These are phyloP conservation scores for Brettanomyces nanus DNA, from an alignment of 805 yeast species.

Conservation along the genomic window DNA sequence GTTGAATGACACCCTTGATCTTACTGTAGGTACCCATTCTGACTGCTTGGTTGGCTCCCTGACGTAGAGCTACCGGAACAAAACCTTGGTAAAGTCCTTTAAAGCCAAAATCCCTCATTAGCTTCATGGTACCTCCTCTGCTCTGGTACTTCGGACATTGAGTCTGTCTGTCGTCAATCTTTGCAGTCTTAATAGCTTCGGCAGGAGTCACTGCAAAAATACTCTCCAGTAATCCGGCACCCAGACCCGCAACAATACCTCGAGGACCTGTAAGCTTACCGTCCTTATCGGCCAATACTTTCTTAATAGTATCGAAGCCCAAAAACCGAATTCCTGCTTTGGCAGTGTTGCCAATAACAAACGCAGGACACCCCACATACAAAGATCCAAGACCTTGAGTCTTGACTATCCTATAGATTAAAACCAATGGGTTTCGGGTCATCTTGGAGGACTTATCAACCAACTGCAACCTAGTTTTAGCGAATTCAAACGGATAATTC, in stretches of 20 bases:
- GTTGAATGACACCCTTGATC: constrained; percentile 72
- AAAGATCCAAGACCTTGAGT: constrained; percentile 72
- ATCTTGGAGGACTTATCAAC: constrained; percentile 55
- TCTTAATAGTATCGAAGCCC: constrained; percentile 85
- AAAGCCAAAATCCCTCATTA: constrained; percentile 72
- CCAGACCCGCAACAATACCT: constrained; percentile 94
- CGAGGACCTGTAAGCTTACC: constrained; percentile 85
- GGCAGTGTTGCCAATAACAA: constrained; percentile 91
- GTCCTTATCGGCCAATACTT: constrained; percentile 65
- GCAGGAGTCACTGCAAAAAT: constrained; percentile 94
- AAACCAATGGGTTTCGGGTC: constrained; percentile 76
- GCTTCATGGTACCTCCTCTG: constrained; percentile 54
- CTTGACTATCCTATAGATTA: constrained; percentile 66
- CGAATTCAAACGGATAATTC: constrained; percentile 95
- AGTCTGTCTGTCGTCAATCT: constrained; percentile 86
- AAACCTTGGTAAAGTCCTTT: constrained; percentile 83
- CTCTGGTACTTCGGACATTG: constrained; percentile 69
- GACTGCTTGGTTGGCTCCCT: constrained; percentile 93
- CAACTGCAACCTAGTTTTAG: constrained; percentile 87
- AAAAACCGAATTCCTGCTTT: constrained; percentile 93
- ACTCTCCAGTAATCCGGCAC: constrained; percentile 91
- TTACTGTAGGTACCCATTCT: constrained; percentile 89
- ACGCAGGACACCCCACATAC: constrained; percentile 95
- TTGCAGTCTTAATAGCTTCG: constrained; percentile 91
- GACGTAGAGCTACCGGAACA: constrained; percentile 89